Conservation (phyloP, 2,329 filamentous ascomycete genomes). For the Acephala macrosclerotiorum region DNA sequence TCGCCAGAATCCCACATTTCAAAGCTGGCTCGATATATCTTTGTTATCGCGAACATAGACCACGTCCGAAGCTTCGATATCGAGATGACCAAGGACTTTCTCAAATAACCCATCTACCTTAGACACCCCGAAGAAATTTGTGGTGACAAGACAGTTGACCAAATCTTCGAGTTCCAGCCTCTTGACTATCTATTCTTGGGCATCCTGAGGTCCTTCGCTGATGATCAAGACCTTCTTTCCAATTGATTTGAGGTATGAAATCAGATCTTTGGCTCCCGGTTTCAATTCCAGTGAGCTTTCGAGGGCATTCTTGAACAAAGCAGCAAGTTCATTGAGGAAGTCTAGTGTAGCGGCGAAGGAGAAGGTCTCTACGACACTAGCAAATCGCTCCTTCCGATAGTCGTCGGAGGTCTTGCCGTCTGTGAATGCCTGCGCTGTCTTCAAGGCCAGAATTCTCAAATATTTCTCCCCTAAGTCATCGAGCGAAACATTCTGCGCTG, state of each 20-base stretch:
- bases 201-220: not conserved
- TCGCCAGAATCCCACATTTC: not conserved
- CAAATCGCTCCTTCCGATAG: conserved; percentile 4
- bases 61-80: not conserved
- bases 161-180: not conserved
- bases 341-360: not conserved
- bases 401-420: conserved; percentile 2
- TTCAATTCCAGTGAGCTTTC: not conserved
- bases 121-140: not conserved
- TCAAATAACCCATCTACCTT: not conserved
- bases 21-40: not conserved
- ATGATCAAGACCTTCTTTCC: not conserved
- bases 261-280: not conserved
- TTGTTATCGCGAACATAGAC: conserved; percentile 2
- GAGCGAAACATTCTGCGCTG: not conserved
- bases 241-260: conserved; percentile 1
- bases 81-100: not conserved
- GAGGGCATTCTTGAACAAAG: not conserved
- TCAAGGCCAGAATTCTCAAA: not conserved
- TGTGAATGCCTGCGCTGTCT: not conserved
- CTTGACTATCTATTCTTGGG: not conserved
- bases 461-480: not conserved
- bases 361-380: not conserved
- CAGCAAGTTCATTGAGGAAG: conserved; percentile 1
- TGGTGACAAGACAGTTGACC: not conserved